Conservation (phyloP, 1,139 yeast species). For the Pichia kudriavzevii region DNA sequence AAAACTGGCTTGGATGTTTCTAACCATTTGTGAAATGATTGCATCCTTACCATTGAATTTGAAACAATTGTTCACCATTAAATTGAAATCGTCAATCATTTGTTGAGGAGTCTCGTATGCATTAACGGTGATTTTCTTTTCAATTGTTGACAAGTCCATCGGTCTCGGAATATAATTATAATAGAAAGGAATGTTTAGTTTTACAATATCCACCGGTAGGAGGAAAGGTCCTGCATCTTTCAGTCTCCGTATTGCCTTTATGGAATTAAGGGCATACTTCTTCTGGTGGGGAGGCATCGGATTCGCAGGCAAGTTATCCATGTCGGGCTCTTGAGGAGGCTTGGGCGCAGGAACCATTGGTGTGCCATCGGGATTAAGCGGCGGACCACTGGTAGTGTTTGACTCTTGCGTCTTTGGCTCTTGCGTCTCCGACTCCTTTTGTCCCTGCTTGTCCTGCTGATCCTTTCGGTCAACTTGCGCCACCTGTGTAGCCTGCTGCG, state of each 20-base stretch:
- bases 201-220: conserved; percentile 83
- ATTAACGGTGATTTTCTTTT: conserved; percentile 59
- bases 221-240: conserved; percentile 91
- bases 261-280: conserved; percentile 58
- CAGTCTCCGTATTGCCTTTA: conserved; percentile 77
- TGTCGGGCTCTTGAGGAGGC: conserved; percentile 66
- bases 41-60: conserved; percentile 82
- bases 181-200: conserved; percentile 84
- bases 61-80: conserved; percentile 77
- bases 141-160: conserved; percentile 91
- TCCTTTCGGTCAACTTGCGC: too few species aligned
- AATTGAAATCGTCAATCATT: conserved; percentile 71
- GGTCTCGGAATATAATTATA: conserved; percentile 79
- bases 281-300: conserved; percentile 88
- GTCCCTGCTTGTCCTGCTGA: too few species aligned
- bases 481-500: too few species aligned
- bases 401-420: too few species aligned
- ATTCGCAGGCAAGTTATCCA: conserved; percentile 53
- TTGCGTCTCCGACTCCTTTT: too few species aligned
- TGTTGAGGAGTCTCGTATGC: conserved; percentile 68
- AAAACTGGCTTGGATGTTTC: conserved; percentile 81
- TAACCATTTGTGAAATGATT: conserved; percentile 83
- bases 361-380: neutral
- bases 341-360: conserved; percentile 56
- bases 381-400: neutral